Percentiles rank a stretch among this genome's conserved stretches.
These are phyloP conservation scores for Infundibulicybe gibba DNA, from an alignment of 768 basidiomycete species.

Conservation along the genomic window DNA sequence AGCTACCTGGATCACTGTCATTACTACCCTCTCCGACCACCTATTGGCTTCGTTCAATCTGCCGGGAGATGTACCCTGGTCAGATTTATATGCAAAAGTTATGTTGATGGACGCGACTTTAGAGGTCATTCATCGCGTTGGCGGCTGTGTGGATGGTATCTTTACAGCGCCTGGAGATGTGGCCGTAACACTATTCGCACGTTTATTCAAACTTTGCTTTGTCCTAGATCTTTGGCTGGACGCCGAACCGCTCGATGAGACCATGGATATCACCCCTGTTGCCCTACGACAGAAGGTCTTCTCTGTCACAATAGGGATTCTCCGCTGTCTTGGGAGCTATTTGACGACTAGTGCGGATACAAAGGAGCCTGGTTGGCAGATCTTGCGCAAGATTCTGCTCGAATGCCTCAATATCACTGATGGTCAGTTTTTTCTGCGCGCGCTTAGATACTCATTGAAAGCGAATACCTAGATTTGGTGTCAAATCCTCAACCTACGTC, in stretches of 20 bases:
- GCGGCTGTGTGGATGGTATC: conserved; percentile 47
- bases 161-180: conserved; percentile 41
- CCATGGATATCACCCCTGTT: conserved; percentile 40
- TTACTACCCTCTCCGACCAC: conserved; percentile 49
- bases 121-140: conserved; percentile 49
- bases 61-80: conserved; percentile 46
- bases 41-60: conserved; percentile 54
- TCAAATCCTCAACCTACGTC: conserved; percentile 29
- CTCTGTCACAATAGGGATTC: conserved; percentile 36
- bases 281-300: conserved; percentile 46
- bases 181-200: conserved; percentile 44
- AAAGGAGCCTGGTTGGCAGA: conserved; percentile 35
- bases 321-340: conserved; percentile 44
- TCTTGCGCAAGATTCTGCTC: conserved; percentile 32
- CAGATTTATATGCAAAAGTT: conserved; percentile 49
- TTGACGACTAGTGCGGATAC: conserved; percentile 22
- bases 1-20: conserved; percentile 44
- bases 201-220: conserved; percentile 50
- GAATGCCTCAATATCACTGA: conserved; percentile 37
- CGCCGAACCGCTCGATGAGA: conserved; percentile 31
- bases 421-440: conserved; percentile 28
- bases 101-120: conserved; percentile 51
- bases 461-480: conserved; percentile 25
- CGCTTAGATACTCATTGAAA: neutral
- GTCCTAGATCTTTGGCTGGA: conserved; percentile 60